Base-by-base conservation (phyloP, 495 filamentous ascomycete species). In the Niebla homalea region DNA sequence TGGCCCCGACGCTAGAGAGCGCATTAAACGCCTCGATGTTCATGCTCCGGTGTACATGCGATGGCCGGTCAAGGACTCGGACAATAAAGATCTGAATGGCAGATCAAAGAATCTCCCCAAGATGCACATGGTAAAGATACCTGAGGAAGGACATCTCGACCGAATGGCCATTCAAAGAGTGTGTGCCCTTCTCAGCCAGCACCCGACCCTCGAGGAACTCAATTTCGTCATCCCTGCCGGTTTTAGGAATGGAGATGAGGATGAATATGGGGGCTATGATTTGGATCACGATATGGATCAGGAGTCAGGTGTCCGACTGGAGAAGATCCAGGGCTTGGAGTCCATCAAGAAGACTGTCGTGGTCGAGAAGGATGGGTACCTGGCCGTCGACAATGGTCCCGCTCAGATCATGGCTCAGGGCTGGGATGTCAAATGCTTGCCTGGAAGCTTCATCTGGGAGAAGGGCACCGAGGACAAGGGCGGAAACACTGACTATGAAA, bases 361-460 rank as follows among this genome's bases (percentile, higher is more conserved):
- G 22, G 43, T 57, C 0, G 55, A 57, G 23, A 35, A 42, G 35
- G 55, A 51, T n/a, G 50, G 51, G 5, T 57, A 57, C 18, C 12
- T 57, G 29, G 55, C 55, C 14, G 52, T 54, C 3, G 52, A 54
- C 1, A 39, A 57, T 5, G 55, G 55, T 12, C 46, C 51, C n/a
- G 37, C 37, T 25, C 51, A 54, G 36, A 57, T 57, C 14, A 50
- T 54, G 51, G 51, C 23, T 5, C 41, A 57, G 26, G 55, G 55
- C 0, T 57, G 55, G 55, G 51, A 54, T 48, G 21, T 57, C 7
- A 38, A 46, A 7, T 57, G 55, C 43, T 36, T 54, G 36, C 55
- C 55, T 23, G 55, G 55, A n/a, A 57, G 55, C 38, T 57, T 48
- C 47, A 57, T 57, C 11, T 57, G 51, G 51, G 55, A 57, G 43